Conservation (phyloP, 257 asterid genomes). For the Solanum sitiens region DNA sequence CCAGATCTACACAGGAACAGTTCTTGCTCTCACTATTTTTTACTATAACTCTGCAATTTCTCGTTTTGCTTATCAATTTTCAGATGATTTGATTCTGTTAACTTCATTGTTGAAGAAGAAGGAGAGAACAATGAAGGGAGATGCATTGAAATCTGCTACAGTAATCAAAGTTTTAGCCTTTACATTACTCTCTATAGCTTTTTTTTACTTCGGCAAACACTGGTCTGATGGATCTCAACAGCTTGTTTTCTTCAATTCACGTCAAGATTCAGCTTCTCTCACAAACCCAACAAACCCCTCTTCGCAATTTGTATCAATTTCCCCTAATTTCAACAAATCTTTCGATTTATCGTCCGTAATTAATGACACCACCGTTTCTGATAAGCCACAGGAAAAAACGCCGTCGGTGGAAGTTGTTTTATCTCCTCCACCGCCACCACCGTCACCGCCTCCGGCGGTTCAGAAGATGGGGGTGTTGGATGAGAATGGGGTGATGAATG, state of each 20-base stretch:
- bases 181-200: conserved; percentile 36
- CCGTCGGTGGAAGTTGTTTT: not conserved
- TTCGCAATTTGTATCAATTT: conserved; percentile 22
- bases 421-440: conserved; percentile 8
- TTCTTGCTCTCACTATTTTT: not conserved
- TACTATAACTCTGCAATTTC: not conserved
- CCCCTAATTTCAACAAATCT: conserved; percentile 49
- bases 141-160: conserved; percentile 40
- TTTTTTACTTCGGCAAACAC: conserved; percentile 65
- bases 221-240: conserved; percentile 52
- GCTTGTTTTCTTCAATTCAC: conserved; percentile 51
- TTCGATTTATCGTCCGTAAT: conserved; percentile 30
- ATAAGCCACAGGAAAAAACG: not conserved
- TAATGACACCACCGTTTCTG: conserved; percentile 17
- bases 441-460: conserved; percentile 38
- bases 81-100: not conserved
- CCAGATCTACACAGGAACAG: not conserved
- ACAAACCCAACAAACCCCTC: not conserved
- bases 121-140: conserved; percentile 27
- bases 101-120: not conserved
- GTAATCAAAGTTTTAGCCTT: conserved; percentile 35
- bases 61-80: not conserved
- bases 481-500: conserved; percentile 72
- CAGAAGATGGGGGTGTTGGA: conserved; percentile 85
- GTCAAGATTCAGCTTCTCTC: conserved; percentile 6